Evolutionary conservation across 169 alveolate species (phyloP), one percentile per base, ranked within the genome.

Genomic region (Cryptosporidium sp.): DNA sequence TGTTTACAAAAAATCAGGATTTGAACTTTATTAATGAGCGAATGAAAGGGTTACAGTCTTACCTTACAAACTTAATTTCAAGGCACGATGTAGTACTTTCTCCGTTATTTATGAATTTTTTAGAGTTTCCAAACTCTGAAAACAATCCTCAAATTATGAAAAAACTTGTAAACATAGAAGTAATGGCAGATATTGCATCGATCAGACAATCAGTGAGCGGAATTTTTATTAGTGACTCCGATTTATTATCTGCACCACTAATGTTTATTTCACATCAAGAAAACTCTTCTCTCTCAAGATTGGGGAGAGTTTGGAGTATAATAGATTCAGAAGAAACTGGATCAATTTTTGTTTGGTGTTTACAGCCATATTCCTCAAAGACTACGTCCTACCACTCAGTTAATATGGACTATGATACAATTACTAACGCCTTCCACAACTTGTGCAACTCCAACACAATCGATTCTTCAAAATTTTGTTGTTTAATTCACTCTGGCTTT

Each of bases 261-360:
- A 26, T 65, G n/a, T 61, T 80, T 80, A 35, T 80, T 26, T 21
- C 69, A n/a, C 65, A 80, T 31, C 89, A 80, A 45, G 89, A 80
- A 41, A 80, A 58, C 26, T 80, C 89, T 29, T 29, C 75, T 23
- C 59, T 80, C 1, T 80, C 89, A 16, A 80, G 89, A 80, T 45
- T 80, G 39, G 89, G 89, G 0, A 80, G 45, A 80, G 89, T 80
- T 62, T 80, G 89, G 89, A 80, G 89, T 43, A 80, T 80, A 18
- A 80, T 80, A 9, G 89, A 80, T n/a, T 9, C 89, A 21, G 89
- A 80, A 23, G 89, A 80, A 37, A 39, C 75, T 26, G 89, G 89
- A 6, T 61, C 14, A 12, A 45, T 62, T 26, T 80, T 41, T 62
- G 45, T 62, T 6, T 80, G 89, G 89, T 29, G 70, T 41, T 26